A percentile compares a stretch with the other conserved stretches of the same genome.
Evolutionary conservation across 139 green algal species (phyloP).

Genomic region (Volvox africanus): DNA sequence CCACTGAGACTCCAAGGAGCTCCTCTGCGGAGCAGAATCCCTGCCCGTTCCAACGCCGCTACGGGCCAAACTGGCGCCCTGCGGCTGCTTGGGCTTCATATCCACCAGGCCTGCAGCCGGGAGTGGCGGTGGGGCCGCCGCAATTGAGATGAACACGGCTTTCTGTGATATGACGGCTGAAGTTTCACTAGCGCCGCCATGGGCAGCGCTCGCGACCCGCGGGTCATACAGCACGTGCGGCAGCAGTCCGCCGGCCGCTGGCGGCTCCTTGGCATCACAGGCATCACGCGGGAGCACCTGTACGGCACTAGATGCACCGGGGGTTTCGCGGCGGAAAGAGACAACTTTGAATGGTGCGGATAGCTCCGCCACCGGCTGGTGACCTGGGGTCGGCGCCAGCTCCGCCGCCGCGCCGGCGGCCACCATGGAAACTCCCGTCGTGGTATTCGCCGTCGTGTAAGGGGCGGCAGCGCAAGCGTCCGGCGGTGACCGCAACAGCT

Average conservation of each 20-base stretch:
- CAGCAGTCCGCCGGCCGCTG: not conserved
- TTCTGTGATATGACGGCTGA: not conserved
- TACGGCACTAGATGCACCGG: conserved; percentile 5
- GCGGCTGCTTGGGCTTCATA: too few relatives aligned
- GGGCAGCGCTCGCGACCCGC: not conserved
- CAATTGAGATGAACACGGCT: not conserved
- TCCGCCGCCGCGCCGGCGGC: not conserved
- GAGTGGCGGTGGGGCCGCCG: too few relatives aligned
- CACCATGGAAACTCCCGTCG: not conserved
- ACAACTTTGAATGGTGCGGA: not conserved
- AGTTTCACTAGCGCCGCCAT: not conserved
- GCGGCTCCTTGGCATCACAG: not conserved
- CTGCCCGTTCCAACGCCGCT: not conserved
- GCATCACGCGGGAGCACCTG: not conserved
- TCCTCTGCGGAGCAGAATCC: not conserved
- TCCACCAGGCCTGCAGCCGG: too few relatives aligned
- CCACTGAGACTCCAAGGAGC: not conserved
- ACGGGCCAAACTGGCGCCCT: not conserved
- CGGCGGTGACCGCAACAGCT: too few relatives aligned
- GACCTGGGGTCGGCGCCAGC: not conserved
- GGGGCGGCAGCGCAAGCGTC: not conserved
- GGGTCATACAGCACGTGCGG: not conserved
- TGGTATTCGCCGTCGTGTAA: not conserved
- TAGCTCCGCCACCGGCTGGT: not conserved
- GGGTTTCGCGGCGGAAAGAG: not conserved